Base-by-base conservation (phyloP, 2,329 filamentous ascomycete species). In the Tympanopsis confertula region DNA sequence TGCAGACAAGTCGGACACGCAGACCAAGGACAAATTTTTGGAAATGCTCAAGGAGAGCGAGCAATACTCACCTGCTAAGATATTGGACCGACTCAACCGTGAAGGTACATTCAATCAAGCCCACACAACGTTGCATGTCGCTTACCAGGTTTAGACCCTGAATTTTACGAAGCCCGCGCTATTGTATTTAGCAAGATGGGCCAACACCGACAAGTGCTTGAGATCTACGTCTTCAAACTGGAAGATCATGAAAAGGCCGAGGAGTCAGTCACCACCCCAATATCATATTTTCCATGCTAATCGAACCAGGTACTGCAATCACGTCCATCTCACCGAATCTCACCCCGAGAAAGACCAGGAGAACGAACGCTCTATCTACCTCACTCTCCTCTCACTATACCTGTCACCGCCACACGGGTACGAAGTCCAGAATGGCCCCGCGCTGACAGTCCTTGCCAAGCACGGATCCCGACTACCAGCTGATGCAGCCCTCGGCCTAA, bases 171-270 rank as follows among this genome's bases (percentile, higher is more conserved):
- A 50, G 63, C 72, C 13, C 63, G 74, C 32, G 76, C 76, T 10
- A 73, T 80, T 41, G 67, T 79, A 3, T 68, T 80, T 37, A 72
- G 71, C 50, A 78, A 78, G 38, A 78, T 81, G 73, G 75, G 74
- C 5, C 71, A 77, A 42, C 74, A 81, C 53, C 72, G 70, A 48
- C 74, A 81, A 56, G 76, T 76, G 0, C 56, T 81, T 15, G 67
- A 74, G 40, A 80, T 81, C 33, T 81, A 80, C 47, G 74, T 80
- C 13, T 81, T 78, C 51, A 73, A 77, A 45, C 51, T 81, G 15
- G 54, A 72, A 43, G 69, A 77, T 48, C 69, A 71, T 41, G 55
- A 57, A 3, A 80, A 78, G 55, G 76, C 76, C 19, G 76, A 81
- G 60, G 71, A 78, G 62, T 78, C 46, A 40, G 56, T 51, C 32